Percentiles rank a stretch among this genome's conserved stretches.
Evolutionary conservation across 2,329 filamentous ascomycete genomes (phyloP).

Genomic region (Talaromyces sp.): DNA sequence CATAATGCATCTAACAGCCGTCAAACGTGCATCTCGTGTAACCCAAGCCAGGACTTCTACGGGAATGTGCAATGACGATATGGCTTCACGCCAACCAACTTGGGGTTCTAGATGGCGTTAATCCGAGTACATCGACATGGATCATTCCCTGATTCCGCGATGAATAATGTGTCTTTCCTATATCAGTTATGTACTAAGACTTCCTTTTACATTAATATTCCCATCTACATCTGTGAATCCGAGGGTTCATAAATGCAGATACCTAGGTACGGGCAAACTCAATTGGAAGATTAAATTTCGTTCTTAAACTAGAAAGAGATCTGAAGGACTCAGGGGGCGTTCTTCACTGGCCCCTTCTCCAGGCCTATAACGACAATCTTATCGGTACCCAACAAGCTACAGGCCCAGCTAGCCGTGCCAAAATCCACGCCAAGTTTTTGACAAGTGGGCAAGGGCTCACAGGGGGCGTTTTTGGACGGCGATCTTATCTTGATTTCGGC

Average conservation of each 20-base stretch:
- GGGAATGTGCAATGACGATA: neutral
- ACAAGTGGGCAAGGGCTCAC: neutral
- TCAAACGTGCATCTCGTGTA: neutral
- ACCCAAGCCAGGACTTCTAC: neutral
- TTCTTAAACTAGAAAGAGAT: neutral
- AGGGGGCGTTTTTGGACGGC: neutral
- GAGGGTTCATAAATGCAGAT: neutral
- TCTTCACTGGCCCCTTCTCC: neutral
- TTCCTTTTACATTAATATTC: neutral
- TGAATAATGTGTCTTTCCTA: neutral
- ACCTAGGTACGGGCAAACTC: neutral
- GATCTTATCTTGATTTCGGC: neutral
- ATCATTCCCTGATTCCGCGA: neutral
- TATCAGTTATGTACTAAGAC: neutral
- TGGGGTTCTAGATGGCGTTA: neutral
- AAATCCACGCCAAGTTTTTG: neutral
- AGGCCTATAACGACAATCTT: neutral
- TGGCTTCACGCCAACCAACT: neutral
- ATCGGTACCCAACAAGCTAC: neutral
- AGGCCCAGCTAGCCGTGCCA: neutral
- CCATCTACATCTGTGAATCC: neutral
- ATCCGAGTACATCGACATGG: neutral
- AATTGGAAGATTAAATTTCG: neutral
- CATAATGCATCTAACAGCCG: neutral
- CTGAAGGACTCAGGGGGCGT: neutral